A percentile compares a stretch with the other conserved stretches of the same genome.
Evolutionary conservation across 371 early-diverging fungal genomes (phyloP).

Genomic region (Mortierella sp.): DNA sequence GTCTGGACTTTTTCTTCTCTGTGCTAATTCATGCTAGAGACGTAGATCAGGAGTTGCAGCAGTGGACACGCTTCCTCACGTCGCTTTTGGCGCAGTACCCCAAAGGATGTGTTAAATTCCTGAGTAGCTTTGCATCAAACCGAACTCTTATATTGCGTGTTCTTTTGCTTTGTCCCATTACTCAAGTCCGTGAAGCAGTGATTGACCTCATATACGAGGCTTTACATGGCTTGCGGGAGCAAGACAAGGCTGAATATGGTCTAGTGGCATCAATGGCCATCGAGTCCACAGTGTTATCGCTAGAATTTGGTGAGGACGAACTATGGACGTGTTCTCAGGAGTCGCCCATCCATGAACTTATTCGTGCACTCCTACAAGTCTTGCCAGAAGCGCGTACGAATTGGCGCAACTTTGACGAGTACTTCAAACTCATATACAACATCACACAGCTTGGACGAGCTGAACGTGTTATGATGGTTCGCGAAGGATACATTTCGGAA

Average conservation of each 20-base stretch:
- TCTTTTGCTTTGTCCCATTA: conserved; percentile 36
- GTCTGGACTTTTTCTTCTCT: conserved; percentile 53
- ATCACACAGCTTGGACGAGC: conserved; percentile 71
- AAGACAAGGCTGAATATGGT: conserved; percentile 27
- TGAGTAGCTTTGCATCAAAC: conserved; percentile 18
- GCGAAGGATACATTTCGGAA: conserved; percentile 44
- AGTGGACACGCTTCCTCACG: conserved; percentile 37
- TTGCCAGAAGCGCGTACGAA: conserved; percentile 52
- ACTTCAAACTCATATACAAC: conserved; percentile 60
- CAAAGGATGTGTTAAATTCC: conserved; percentile 28
- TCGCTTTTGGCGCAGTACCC: conserved; percentile 31
- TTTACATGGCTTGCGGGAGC: conserved; percentile 23
- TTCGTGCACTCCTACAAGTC: conserved; percentile 34
- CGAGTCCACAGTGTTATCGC: not conserved
- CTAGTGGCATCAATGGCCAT: conserved; percentile 7
- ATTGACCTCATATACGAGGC: conserved; percentile 40
- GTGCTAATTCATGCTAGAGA: conserved; percentile 54
- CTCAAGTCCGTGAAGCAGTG: conserved; percentile 48
- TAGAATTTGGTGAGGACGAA: conserved; percentile 13
- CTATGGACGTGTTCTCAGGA: conserved; percentile 33
- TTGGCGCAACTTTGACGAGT: conserved; percentile 64
- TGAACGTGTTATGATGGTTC: conserved; percentile 57
- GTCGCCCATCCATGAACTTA: conserved; percentile 26
- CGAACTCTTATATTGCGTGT: conserved; percentile 24
- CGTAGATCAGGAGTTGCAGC: conserved; percentile 48